Evolutionary conservation across 2,329 filamentous ascomycete genomes (phyloP).

Genomic region (Monilinia aucupariae): DNA sequence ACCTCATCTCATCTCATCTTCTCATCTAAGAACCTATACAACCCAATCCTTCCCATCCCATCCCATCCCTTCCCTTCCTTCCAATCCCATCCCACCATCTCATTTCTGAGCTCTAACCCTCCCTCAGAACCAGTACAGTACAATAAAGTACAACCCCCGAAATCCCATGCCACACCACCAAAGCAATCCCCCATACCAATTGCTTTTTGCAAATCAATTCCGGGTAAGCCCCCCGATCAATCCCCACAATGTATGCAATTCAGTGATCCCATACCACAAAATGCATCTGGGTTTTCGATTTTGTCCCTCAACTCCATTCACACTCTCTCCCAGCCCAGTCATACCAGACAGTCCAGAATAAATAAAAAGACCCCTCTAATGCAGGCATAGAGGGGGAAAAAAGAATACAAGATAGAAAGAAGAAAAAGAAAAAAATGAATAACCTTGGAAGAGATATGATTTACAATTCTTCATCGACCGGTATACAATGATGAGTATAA

Average conservation of each 20-base stretch:
- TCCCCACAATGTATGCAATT: background rate
- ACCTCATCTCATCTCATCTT: background rate
- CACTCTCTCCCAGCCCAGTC: background rate
- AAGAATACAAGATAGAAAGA: conserved; percentile 12
- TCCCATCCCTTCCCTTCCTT: background rate
- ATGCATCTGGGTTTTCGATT: background rate
- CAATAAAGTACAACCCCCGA: too few relatives aligned
- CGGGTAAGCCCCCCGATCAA: background rate
- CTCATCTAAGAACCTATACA: background rate
- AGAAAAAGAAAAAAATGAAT: background rate
- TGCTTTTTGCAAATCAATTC: background rate
- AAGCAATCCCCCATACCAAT: conserved; percentile 11
- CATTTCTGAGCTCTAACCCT: too few relatives aligned
- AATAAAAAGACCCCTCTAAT: background rate
- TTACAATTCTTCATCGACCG: conserved; percentile 15
- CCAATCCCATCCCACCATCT: background rate
- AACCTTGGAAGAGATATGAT: conserved; percentile 12
- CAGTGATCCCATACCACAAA: background rate
- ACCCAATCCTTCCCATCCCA: too few relatives aligned
- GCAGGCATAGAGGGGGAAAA: background rate
- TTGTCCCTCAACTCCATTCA: conserved; percentile 4
- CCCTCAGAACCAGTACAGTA: too few relatives aligned
- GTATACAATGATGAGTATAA: conserved; percentile 17
- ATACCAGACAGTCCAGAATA: background rate
- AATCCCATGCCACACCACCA: background rate